Evolutionary conservation across 371 early-diverging fungal species (phyloP), one percentile per base, ranked within the genome.

Genomic region (Dipsacomyces acuminosporus): DNA sequence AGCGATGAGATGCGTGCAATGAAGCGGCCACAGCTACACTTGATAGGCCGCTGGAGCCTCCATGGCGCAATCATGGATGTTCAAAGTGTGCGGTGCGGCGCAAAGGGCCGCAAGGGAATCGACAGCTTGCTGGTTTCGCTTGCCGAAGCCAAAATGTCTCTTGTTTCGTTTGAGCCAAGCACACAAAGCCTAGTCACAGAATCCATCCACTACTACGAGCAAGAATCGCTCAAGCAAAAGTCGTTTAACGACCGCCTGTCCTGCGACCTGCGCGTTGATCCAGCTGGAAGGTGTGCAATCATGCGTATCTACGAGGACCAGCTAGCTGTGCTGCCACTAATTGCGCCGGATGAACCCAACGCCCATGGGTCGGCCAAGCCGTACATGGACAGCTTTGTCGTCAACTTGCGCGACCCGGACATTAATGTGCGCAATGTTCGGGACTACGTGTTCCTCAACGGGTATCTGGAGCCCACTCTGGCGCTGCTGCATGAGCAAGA

Each of bases 141-240:
- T 65, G 81, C 80, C 48, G 95, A 95, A 70, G 98, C 98, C 41
- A 97, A 97, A 89, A 88, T 95, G 89, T 89, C 94, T 9, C 67
- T 97, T 38, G 67, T 98, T 38, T 92, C 94, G 65, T 98, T 82
- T 78, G 85, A 87, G 25, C 79, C 79, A 1, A 72, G 84, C 21
- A 82, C 82, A 3, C 86, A 93, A 48, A 75, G 78, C 15, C 78
- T 94, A 56, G 82, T 86, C 8, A 96, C 98, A 1, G 90, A 94
- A 22, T 95, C 96, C 3, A 86, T 98, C 33, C 98, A 98, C 67
- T 93, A 88, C 69, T 98, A 93, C 64, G 98, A 98, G 72, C 79
- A 91, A 24, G 98, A 95, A 43, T 88, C 88, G 55, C 86, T 87
- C 55, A 88, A 87, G 79, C 78, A 82, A 70, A 85, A 82, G 47